Base-by-base conservation (phyloP, 2,329 filamentous ascomycete genomes). In the Sarocladium oryzae region DNA sequence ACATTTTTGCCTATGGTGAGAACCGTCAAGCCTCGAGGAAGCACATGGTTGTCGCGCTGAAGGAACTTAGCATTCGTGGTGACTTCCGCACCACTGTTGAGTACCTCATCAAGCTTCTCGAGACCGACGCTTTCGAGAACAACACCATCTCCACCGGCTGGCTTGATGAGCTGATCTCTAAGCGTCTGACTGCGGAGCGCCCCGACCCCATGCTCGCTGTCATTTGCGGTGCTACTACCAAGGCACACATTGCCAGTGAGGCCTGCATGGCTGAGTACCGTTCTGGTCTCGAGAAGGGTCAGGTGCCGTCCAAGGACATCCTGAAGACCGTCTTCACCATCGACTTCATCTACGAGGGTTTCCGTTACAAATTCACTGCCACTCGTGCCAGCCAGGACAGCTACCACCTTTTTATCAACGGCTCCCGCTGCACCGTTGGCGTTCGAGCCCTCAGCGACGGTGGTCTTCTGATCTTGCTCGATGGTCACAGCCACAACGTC, bases 71-170 rank as follows among this genome's bases (percentile, higher is more conserved):
- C 75, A 99, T 99, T 77, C 93, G 93, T 73, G 93, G 93, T 80
- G 93, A 99, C 69, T 99, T 99, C 81, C 82, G 91, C 66, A 99
- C 93, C 51, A 99, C 93, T 1, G 92, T 99, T 52, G 93, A 99
- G 70, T 99, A 99, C 68, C 82, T 99, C 57, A 97, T 99, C 73
- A 99, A 99, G 79, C 82, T 99, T 58, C 82, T 99, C 41, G 93
- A 99, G 74, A 99, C 95, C 0, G 92, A 95, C 56, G 93, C 91
- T 54, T 99, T 99, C 66, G 92, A 97, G 73, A 91, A 95, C 55
- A 99, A 99, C 77, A 99, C 93, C 58, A 99, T 99, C 68, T 96
- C 93, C 32, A 99, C 93, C 16, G 93, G 92, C 61, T 99, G 93
- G 93, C 81, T 99, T 40, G 93, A 99, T 66, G 91, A 99, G 80